These are phyloP conservation scores for Tricholoma saponaceum DNA, from an alignment of 768 basidiomycete species.

Conservation along the genomic window DNA sequence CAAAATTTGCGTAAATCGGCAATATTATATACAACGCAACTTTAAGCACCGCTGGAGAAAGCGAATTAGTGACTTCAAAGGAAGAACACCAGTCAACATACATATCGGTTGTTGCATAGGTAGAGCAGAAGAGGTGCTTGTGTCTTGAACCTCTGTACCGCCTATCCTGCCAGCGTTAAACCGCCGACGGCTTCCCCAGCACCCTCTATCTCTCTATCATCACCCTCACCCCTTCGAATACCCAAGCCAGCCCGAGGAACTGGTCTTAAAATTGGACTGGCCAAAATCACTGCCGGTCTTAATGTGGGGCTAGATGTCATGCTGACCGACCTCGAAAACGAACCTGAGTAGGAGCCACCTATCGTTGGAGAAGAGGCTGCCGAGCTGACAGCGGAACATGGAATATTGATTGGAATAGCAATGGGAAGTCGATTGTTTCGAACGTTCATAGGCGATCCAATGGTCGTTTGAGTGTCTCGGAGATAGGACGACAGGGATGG, in stretches of 20 bases:
- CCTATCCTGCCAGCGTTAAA: slow-evolving; percentile 38
- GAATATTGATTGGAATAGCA: slow-evolving; percentile 61
- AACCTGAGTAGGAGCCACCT: slow-evolving; percentile 41
- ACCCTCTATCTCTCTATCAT: slow-evolving; percentile 71
- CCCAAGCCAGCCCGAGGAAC: slow-evolving; percentile 40
- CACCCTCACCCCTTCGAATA: slow-evolving; percentile 58
- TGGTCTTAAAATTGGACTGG: slow-evolving; percentile 74
- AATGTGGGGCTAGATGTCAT: slow-evolving; percentile 74
- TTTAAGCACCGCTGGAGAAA: background rate
- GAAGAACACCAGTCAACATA: background rate
- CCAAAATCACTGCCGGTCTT: slow-evolving; percentile 63
- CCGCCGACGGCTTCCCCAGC: slow-evolving; percentile 75
- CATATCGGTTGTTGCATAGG: background rate
- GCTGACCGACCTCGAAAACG: slow-evolving; percentile 46
- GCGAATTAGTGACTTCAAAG: background rate
- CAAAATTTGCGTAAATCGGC: background rate
- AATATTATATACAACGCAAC: background rate
- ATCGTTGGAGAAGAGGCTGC: slow-evolving; percentile 74
- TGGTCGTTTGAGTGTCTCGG: slow-evolving; percentile 52
- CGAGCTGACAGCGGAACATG: slow-evolving; percentile 54
- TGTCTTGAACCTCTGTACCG: background rate
- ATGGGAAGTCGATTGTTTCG: slow-evolving; percentile 52
- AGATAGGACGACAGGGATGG: slow-evolving; percentile 64
- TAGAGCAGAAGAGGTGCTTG: background rate
- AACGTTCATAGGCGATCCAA: slow-evolving; percentile 47